These are phyloP conservation scores for Helichrysum umbraculigerum DNA, from an alignment of 129 eudicot genomes.

Conservation along the genomic window DNA sequence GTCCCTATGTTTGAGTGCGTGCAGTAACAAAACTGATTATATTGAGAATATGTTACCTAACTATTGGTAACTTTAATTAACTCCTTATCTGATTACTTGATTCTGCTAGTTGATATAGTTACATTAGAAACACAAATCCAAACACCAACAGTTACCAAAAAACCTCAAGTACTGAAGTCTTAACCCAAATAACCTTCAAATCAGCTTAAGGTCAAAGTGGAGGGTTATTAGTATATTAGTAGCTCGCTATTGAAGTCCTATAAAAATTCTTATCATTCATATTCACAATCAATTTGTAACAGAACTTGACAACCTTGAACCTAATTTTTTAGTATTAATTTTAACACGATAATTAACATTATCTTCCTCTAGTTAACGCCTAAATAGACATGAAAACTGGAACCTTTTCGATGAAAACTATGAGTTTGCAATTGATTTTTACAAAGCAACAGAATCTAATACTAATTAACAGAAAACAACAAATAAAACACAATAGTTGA, in stretches of 20 bases:
- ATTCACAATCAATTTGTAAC: not conserved
- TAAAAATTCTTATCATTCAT: too few relatives aligned
- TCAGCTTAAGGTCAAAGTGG: not conserved
- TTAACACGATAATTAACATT: not conserved
- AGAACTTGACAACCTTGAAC: not conserved
- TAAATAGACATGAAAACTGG: not conserved
- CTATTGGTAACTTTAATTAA: not conserved
- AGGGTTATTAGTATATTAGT: not conserved
- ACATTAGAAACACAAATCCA: not conserved
- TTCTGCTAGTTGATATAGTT: not conserved
- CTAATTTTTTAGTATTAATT: not conserved
- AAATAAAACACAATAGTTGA: not conserved
- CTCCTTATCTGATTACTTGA: not conserved
- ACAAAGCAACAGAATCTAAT: not conserved
- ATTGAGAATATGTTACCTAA: conserved; percentile 8
- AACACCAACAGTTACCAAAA: not conserved
- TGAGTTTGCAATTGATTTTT: not conserved
- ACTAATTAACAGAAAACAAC: conserved; percentile 6
- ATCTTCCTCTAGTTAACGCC: conserved; percentile 5
- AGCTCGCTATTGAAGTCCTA: not conserved
- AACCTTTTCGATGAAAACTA: not conserved
- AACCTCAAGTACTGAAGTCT: not conserved
- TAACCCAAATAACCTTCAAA: not conserved
- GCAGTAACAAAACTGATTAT: conserved; percentile 6
- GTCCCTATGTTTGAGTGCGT: not conserved